Conservation (phyloP, 176 grass and related monocot genomes). For the Aechmea fasciata region DNA sequence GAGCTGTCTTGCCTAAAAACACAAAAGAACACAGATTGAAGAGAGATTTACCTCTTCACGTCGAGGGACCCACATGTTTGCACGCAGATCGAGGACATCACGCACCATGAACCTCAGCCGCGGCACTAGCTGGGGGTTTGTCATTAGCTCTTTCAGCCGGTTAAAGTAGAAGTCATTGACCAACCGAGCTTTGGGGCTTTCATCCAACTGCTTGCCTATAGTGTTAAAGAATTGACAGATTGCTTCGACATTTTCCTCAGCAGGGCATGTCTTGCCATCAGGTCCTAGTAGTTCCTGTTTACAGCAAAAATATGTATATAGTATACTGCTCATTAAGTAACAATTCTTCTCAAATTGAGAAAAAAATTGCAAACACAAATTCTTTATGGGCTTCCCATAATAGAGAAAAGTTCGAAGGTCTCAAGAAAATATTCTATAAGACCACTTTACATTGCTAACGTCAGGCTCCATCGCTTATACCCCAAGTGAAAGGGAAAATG, state of each 20-base stretch:
- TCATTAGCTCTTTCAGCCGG: slow-evolving; percentile 58
- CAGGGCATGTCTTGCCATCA: slow-evolving; percentile 66
- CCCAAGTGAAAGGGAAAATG: no score
- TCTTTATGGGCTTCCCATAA: no score
- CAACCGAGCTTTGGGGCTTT: slow-evolving; percentile 50
- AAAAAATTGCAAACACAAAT: no score
- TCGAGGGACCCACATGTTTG: slow-evolving; percentile 83
- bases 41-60: slow-evolving; percentile 51
- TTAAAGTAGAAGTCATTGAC: slow-evolving; percentile 76
- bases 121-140: slow-evolving; percentile 49
- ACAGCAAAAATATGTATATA: slow-evolving; percentile 5
- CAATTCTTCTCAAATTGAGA: neutral
- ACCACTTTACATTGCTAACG: neutral
- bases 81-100: slow-evolving; percentile 58
- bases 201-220: slow-evolving; percentile 87
- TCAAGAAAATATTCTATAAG: neutral
- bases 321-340: neutral
- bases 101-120: slow-evolving; percentile 73
- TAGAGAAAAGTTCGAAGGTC: neutral
- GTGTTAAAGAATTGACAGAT: slow-evolving; percentile 93
- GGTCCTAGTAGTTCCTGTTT: slow-evolving; percentile 54
- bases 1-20: neutral
- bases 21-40: neutral
- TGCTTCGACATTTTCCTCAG: slow-evolving; percentile 74
- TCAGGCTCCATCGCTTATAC: no score